Evolutionary conservation across 129 eudicot species (phyloP).

Genomic region (Flaveria trinervia): DNA sequence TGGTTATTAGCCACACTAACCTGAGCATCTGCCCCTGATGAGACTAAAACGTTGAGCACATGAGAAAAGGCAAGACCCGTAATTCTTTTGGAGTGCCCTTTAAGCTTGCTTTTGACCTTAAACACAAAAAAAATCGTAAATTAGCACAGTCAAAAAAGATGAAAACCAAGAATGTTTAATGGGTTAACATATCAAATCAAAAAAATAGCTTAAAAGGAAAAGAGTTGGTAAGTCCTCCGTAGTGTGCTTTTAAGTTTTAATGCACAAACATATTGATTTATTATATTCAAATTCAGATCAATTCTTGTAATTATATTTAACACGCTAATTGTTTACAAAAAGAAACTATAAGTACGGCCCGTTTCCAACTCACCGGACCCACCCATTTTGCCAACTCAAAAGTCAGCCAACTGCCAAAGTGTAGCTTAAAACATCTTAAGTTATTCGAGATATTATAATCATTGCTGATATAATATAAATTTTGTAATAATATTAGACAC

Average conservation of each 20-base stretch:
- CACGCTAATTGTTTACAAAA: not conserved
- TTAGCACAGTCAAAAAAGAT: conserved; percentile 10
- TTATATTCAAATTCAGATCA: not conserved
- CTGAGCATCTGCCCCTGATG: conserved; percentile 67
- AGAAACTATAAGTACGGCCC: not conserved
- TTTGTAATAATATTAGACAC: not conserved
- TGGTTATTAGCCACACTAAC: conserved; percentile 43
- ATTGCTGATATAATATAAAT: not conserved
- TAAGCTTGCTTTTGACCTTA: conserved; percentile 90
- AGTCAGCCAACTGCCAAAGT: not conserved
- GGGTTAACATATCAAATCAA: not conserved
- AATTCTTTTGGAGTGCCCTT: conserved; percentile 72
- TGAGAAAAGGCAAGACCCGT: conserved; percentile 94
- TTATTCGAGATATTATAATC: not conserved
- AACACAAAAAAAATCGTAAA: not conserved
- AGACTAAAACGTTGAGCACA: conserved; percentile 50
- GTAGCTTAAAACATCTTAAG: not conserved
- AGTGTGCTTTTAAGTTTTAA: not conserved
- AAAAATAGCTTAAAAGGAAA: not conserved
- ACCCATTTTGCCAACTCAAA: not conserved
- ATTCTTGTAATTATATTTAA: not conserved
- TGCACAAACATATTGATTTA: not conserved
- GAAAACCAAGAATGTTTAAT: not conserved
- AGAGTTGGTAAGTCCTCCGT: not conserved
- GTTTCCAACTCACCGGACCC: not conserved